phyloP scores from a whole-genome alignment of 805 yeast species.

The Zygosaccharomyces bisporus region DNA sequence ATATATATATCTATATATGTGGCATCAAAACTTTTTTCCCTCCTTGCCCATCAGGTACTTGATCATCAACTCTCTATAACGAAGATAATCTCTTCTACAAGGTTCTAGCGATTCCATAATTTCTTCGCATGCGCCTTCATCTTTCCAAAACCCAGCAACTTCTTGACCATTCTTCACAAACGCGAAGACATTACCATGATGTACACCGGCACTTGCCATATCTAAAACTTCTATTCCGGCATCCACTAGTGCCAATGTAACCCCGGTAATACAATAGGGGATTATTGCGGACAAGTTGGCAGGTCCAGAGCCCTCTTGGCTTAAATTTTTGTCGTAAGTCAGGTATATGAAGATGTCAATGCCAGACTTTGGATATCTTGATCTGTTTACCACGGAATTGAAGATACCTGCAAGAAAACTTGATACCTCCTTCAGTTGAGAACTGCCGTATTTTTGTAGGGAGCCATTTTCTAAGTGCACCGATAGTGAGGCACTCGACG shows the following conservation, averaged over 20 bases:
- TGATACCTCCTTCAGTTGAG: slow-evolving; percentile 41
- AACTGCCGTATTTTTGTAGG: slow-evolving; percentile 24
- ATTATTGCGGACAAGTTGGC: slow-evolving; percentile 38
- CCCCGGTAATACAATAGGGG: slow-evolving; percentile 37
- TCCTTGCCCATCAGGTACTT: slow-evolving; percentile 18
- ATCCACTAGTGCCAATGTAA: slow-evolving; percentile 74
- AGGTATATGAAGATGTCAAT: slow-evolving; percentile 74
- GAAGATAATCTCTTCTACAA: slow-evolving; percentile 38
- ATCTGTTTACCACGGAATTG: slow-evolving; percentile 42
- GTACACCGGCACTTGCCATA: slow-evolving; percentile 62
- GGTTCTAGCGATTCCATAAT: slow-evolving; percentile 36
- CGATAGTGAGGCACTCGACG: slow-evolving; percentile 59
- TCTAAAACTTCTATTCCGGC: slow-evolving; percentile 80
- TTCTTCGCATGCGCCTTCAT: slow-evolving; percentile 31
- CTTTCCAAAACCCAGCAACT: slow-evolving; percentile 59
- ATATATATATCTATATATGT: neutral
- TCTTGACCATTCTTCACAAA: slow-evolving; percentile 54
- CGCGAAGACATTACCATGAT: slow-evolving; percentile 45
- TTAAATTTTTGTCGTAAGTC: slow-evolving; percentile 35
- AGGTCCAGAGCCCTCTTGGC: slow-evolving; percentile 34
- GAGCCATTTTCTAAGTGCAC: slow-evolving; percentile 45
- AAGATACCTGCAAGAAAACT: slow-evolving; percentile 39
- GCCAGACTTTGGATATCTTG: slow-evolving; percentile 84
- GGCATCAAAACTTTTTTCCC: neutral
- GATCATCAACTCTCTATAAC: slow-evolving; percentile 23